phyloP scores from a whole-genome alignment of 495 filamentous ascomycete genomes.

The Stereocaulon alpinum region DNA sequence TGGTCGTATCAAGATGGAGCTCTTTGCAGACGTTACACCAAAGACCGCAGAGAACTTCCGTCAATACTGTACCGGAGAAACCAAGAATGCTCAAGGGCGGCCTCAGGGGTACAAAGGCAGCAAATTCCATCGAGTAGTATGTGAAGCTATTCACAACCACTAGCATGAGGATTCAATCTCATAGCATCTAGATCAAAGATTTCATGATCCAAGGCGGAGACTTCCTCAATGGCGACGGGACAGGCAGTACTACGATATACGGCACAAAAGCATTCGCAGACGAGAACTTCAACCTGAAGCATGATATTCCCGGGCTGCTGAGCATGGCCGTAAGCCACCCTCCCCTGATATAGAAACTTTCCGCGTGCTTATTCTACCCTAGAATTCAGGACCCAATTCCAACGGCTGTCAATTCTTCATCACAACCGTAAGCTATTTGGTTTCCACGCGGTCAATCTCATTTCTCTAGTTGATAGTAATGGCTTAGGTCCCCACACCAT shows the following conservation, averaged over 20 bases:
- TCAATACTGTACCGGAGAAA: constrained; percentile 93
- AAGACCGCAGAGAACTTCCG: constrained; percentile 95
- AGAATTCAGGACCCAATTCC: constrained; percentile 88
- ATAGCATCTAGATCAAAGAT: constrained; percentile 64
- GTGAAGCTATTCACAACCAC: constrained; percentile 25
- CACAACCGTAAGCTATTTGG: constrained; percentile 47
- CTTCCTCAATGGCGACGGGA: constrained; percentile 90
- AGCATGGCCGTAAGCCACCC: constrained; percentile 75
- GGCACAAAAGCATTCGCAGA: constrained; percentile 75
- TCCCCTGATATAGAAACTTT: not conserved
- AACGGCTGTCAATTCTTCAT: constrained; percentile 99
- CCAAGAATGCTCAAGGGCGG: constrained; percentile 65
- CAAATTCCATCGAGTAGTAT: constrained; percentile 89
- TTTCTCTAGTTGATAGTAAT: not conserved
- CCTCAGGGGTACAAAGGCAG: constrained; percentile 88
- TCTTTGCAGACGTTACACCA: constrained; percentile 76
- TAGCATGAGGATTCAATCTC: too few relatives aligned
- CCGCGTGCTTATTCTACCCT: not conserved
- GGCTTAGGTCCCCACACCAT: constrained; percentile 52
- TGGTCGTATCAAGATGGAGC: constrained; percentile 86
- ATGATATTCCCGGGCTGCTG: constrained; percentile 68
- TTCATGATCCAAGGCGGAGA: constrained; percentile 98
- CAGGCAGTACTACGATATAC: constrained; percentile 79
- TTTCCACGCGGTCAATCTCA: not conserved
- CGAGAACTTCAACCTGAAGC: constrained; percentile 76